These are phyloP conservation scores for Aspergillus kassunensis DNA, from an alignment of 495 filamentous ascomycete genomes.

Conservation along the genomic window DNA sequence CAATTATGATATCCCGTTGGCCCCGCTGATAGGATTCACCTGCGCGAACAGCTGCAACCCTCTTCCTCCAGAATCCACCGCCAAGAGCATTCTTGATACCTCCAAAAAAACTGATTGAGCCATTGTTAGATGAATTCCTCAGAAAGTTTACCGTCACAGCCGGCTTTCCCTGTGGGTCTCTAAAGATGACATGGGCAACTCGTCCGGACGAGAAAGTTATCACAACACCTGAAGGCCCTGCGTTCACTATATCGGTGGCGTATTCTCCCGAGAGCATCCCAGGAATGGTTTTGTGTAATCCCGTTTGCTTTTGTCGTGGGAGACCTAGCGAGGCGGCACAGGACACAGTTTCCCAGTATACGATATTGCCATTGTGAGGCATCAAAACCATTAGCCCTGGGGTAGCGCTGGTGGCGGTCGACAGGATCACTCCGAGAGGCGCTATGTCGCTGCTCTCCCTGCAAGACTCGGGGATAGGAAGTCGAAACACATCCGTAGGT, in stretches of 20 bases:
- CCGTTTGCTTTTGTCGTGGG: constrained; percentile 68
- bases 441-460: constrained; percentile 59
- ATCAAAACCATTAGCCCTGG: constrained; percentile 82
- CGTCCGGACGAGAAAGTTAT: constrained; percentile 78
- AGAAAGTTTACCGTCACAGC: constrained; percentile 72
- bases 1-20: constrained; percentile 77
- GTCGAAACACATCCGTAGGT: constrained; percentile 65
- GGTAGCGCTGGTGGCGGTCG: constrained; percentile 65
- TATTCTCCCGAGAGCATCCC: constrained; percentile 75
- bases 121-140: constrained; percentile 47
- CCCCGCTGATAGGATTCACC: constrained; percentile 66
- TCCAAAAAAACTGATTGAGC: constrained; percentile 62
- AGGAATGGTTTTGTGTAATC: constrained; percentile 67
- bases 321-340: constrained; percentile 72
- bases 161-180: constrained; percentile 82
- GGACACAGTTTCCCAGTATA: constrained; percentile 93
- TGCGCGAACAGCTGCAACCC: constrained; percentile 72
- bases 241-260: constrained; percentile 70
- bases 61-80: constrained; percentile 60
- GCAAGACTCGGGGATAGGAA: constrained; percentile 71
- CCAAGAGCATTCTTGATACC: constrained; percentile 69
- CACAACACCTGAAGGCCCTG: constrained; percentile 82
- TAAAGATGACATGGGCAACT: constrained; percentile 75
- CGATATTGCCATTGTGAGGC: constrained; percentile 75
- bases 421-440: constrained; percentile 77